Base-by-base conservation (phyloP, 2,329 filamentous ascomycete genomes). In the Teratosphaeria gauchensis region DNA sequence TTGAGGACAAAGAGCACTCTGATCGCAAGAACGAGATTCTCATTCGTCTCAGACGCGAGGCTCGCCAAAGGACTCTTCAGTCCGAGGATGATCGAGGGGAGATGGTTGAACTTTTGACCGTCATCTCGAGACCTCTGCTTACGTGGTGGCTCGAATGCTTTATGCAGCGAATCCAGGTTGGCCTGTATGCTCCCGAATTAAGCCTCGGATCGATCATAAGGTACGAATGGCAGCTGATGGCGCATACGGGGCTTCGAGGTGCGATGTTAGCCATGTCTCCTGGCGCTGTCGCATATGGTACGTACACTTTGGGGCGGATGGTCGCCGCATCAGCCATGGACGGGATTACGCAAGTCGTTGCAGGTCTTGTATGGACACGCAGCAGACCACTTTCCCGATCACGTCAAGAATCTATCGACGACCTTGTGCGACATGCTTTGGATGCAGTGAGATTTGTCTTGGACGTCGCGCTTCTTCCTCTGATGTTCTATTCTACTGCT, bases 1-100 rank as follows among this genome's bases (percentile, higher is more conserved):
- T 79, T 0, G 75, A 78, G 32, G 21, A 56, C 14, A 48, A 63
- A 68, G 74, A 59, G 74, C 68, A 53, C 59, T 68, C 46, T 24
- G 59, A 32, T 58, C 53, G 16, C 58, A 62, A 38, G 56, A 55
- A 51, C 54, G 53, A 42, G 35, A 16, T 52, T 11, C 38, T 35
- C 7, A 31, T 56, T 31, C 52, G 54, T 4, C 33, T 57, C 31
- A 59, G 59, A 7, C 59, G 63, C 5, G 53, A 64, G 28, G 58
- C 53, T 16, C 62, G 65, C 4, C 55, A 61, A 21, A 24, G 32
- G 2, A 33, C 69, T 1, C 58, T 69, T 3, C 51, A 38, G 1
- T 59, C 55, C 2, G 69, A 71, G 53, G 55, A 70, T 9, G 63
- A 65, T 9, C 58, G 57, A n/a, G 68, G 67, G 31, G 63, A 67